Conservation (phyloP, 164 flowering plant species). For the Dillenia turbinata region DNA sequence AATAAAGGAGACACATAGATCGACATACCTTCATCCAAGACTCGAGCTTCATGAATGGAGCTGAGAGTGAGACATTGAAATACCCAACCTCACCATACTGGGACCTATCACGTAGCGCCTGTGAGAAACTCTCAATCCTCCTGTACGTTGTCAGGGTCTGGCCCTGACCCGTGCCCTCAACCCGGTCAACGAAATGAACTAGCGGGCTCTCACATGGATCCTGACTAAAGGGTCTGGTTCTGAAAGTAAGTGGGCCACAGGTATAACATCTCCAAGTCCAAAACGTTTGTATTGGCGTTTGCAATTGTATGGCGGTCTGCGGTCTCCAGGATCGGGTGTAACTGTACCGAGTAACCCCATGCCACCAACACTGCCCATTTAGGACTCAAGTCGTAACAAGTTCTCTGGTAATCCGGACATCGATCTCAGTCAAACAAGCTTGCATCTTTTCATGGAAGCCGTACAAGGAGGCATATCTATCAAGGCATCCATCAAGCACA, state of each 20-base stretch:
- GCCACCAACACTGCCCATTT: constrained; percentile 74
- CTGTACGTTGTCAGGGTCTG: constrained; percentile 25
- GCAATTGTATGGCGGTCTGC: constrained; percentile 48
- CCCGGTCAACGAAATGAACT: constrained; percentile 36
- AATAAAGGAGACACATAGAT: too few relatives aligned
- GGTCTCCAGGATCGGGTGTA: constrained; percentile 38
- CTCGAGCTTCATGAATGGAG: constrained; percentile 23
- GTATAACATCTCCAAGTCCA: constrained; percentile 55
- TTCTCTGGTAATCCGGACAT: constrained; percentile 61
- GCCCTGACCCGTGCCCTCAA: constrained; percentile 7
- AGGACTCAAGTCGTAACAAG: constrained; percentile 43
- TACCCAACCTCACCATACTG: constrained; percentile 20
- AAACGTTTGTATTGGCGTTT: constrained; percentile 57
- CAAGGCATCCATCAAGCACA: constrained; percentile 56
- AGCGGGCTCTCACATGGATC: constrained; percentile 41
- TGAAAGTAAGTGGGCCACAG: constrained; percentile 52
- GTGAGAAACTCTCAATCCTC: constrained; percentile 7
- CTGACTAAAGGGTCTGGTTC: constrained; percentile 41
- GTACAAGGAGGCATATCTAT: constrained; percentile 50
- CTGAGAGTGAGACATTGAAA: constrained; percentile 35
- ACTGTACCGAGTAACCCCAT: constrained; percentile 79
- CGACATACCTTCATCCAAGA: constrained; percentile 45
- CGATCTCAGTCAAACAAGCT: constrained; percentile 63
- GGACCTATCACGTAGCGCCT: constrained; percentile 12
- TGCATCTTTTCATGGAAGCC: constrained; percentile 74